phyloP scores from a whole-genome alignment of 441 rosid species.

The Mallotus japonicus region DNA sequence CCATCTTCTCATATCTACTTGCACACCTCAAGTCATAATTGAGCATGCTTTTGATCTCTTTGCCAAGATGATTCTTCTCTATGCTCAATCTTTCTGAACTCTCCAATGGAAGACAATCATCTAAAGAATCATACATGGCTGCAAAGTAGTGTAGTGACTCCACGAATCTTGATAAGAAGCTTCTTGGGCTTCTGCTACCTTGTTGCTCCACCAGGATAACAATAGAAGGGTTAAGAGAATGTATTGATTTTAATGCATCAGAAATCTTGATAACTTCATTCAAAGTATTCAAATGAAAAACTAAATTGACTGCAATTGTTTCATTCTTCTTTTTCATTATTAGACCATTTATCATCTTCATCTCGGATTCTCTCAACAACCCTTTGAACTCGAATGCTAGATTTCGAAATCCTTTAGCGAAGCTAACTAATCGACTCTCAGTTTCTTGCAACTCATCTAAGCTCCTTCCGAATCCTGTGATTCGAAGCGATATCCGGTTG shows the following conservation, averaged over 20 bases:
- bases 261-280: conserved; percentile 32
- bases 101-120: conserved; percentile 55
- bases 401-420: conserved; percentile 46
- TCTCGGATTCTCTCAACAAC: conserved; percentile 34
- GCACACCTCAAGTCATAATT: conserved; percentile 28
- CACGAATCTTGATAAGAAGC: conserved; percentile 58
- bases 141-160: conserved; percentile 61
- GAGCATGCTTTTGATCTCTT: conserved; percentile 50
- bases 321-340: conserved; percentile 50
- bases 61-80: conserved; percentile 63
- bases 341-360: conserved; percentile 29
- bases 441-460: conserved; percentile 54
- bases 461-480: conserved; percentile 49
- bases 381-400: conserved; percentile 59
- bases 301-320: conserved; percentile 54
- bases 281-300: conserved; percentile 43
- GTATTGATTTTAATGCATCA: conserved; percentile 39
- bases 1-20: conserved; percentile 43
- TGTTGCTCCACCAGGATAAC: conserved; percentile 58
- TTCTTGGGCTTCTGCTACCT: conserved; percentile 39
- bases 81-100: conserved; percentile 50
- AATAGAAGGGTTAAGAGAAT: conserved; percentile 45
- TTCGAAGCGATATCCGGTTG: conserved; percentile 38
- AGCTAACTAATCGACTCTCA: conserved; percentile 49
- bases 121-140: conserved; percentile 68